Evolutionary conservation across 179 eudicot species (phyloP).

Genomic region (Silene coronaria): DNA sequence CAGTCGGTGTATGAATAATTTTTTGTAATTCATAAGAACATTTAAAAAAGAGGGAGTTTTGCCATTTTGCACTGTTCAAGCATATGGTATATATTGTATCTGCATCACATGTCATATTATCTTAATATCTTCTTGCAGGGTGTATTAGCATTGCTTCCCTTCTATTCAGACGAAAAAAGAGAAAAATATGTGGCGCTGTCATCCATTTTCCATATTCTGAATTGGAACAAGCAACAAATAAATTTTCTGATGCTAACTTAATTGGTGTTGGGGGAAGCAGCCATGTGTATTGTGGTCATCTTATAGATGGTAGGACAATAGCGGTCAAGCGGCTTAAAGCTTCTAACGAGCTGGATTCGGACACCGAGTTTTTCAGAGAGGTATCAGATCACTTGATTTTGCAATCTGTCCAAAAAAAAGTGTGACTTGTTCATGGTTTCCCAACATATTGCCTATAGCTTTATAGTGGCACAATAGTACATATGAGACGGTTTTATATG

Average conservation of each 20-base stretch:
- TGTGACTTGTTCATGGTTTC: constrained; percentile 3
- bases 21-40: no score
- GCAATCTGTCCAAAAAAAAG: not conserved
- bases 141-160: constrained; percentile 44
- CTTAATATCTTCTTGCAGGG: constrained; percentile 39
- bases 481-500: not conserved
- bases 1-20: not conserved
- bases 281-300: constrained; percentile 70
- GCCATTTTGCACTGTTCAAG: not conserved
- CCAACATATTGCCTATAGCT: not conserved
- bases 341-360: constrained; percentile 52
- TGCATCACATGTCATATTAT: constrained; percentile 10
- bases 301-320: constrained; percentile 60
- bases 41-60: not conserved
- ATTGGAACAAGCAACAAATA: constrained; percentile 76
- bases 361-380: constrained; percentile 62
- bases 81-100: not conserved
- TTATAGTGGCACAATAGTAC: not conserved
- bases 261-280: constrained; percentile 92
- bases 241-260: constrained; percentile 63
- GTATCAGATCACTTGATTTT: constrained; percentile 29
- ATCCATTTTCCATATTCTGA: constrained; percentile 64
- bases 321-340: constrained; percentile 73
- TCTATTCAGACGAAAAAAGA: constrained; percentile 37
- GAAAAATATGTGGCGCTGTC: constrained; percentile 45